Evolutionary conservation across 352 stramenopile genomes (phyloP).

Genomic region (Sclerospora graminicola): DNA sequence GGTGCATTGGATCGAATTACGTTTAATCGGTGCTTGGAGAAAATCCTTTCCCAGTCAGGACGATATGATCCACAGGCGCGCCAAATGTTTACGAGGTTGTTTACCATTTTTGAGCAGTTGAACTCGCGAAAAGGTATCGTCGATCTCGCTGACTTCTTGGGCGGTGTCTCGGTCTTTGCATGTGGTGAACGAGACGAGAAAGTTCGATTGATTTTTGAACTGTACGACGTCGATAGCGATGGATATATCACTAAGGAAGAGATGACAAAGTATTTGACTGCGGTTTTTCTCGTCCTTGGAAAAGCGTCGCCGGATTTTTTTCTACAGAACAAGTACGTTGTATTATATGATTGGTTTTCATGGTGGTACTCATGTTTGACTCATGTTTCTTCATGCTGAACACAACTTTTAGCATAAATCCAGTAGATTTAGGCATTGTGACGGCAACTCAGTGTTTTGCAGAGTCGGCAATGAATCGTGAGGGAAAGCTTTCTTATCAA

Average conservation of each 20-base stretch:
- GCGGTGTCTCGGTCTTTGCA: conserved; percentile 73
- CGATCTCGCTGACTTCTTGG: conserved; percentile 74
- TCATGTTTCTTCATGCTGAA: too few species aligned
- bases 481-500: conserved; percentile 66
- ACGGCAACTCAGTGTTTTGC: conserved; percentile 70
- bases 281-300: conserved; percentile 74
- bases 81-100: conserved; percentile 72
- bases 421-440: conserved; percentile 48
- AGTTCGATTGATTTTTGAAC: conserved; percentile 73
- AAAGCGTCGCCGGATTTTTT: conserved; percentile 62
- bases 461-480: conserved; percentile 46
- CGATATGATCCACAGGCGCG: conserved; percentile 59
- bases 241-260: conserved; percentile 75
- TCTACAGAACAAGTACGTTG: conserved; percentile 47
- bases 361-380: too few species aligned
- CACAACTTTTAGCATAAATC: conserved; percentile 29
- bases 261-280: conserved; percentile 83
- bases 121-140: conserved; percentile 37
- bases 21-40: conserved; percentile 64
- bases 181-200: conserved; percentile 78
- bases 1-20: conserved; percentile 57
- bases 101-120: conserved; percentile 65
- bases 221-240: conserved; percentile 80
- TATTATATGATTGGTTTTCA: neutral
- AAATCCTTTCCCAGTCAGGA: conserved; percentile 71